Percentiles rank a stretch among this genome's conserved stretches.
Conservation (phyloP, 768 basidiomycete genomes). For the Mycena albidolilacea region DNA sequence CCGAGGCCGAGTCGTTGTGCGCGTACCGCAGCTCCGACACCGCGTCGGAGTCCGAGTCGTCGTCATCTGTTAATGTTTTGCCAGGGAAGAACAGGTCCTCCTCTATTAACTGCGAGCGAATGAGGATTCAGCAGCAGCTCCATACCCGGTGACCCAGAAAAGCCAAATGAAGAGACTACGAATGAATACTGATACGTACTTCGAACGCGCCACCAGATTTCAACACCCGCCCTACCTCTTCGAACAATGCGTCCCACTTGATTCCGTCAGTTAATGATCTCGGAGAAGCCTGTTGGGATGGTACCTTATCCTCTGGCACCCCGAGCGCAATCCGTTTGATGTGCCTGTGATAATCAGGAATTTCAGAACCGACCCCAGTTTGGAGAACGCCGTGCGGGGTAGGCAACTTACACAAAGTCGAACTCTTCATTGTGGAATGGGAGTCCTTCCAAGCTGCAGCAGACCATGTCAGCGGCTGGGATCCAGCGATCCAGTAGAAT, state of each 20-base stretch:
- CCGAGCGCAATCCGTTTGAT: constrained; percentile 81
- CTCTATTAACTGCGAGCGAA: constrained; percentile 70
- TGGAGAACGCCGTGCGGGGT: background rate
- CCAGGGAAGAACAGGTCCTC: constrained; percentile 85
- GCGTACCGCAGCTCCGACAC: constrained; percentile 45
- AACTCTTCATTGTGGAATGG: constrained; percentile 83
- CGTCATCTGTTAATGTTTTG: constrained; percentile 54
- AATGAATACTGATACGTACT: constrained; percentile 49
- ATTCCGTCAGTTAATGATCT: constrained; percentile 8
- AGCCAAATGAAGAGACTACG: constrained; percentile 8
- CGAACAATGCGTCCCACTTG: constrained; percentile 79
- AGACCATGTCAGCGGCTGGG: constrained; percentile 20
- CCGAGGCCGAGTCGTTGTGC: constrained; percentile 19
- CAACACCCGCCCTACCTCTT: constrained; percentile 80
- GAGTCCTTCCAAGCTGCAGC: constrained; percentile 72
- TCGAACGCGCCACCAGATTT: constrained; percentile 83
- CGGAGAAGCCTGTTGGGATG: constrained; percentile 25
- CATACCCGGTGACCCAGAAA: background rate
- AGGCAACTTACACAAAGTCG: constrained; percentile 76
- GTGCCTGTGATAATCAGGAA: constrained; percentile 58
- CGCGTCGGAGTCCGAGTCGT: constrained; percentile 45
- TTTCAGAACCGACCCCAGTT: background rate
- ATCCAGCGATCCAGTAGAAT: constrained; percentile 12
- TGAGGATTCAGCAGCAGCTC: background rate
- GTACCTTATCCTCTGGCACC: constrained; percentile 82